Evolutionary conservation across 2,329 filamentous ascomycete genomes (phyloP).

Genomic region (Talaromyces sp.): DNA sequence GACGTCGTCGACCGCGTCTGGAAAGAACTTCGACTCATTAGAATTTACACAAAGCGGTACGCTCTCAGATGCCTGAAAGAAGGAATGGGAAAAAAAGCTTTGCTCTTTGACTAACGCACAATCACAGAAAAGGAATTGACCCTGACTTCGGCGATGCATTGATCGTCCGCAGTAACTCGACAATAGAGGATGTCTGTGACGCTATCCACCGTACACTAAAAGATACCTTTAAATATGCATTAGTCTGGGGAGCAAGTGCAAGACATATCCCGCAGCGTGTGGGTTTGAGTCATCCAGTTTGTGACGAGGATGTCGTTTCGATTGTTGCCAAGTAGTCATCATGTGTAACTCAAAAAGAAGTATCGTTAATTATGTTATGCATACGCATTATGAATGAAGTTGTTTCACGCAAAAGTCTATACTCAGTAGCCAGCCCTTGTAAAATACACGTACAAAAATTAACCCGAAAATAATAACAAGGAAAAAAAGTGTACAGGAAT

Average conservation of each 20-base stretch:
- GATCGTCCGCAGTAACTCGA: constrained; percentile 83
- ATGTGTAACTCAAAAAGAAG: background rate
- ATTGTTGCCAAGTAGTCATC: constrained; percentile 50
- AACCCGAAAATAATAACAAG: background rate
- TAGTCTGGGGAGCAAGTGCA: constrained; percentile 96
- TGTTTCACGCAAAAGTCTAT: background rate
- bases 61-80: background rate
- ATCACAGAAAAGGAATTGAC: constrained; percentile 72
- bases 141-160: constrained; percentile 87
- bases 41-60: constrained; percentile 84
- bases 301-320: constrained; percentile 64
- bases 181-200: constrained; percentile 96
- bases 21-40: constrained; percentile 84
- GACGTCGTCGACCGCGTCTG: constrained; percentile 95
- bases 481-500: background rate
- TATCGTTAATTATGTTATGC: background rate
- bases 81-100: background rate
- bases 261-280: constrained; percentile 92
- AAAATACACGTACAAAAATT: background rate
- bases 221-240: constrained; percentile 97
- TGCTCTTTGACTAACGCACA: background rate
- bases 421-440: background rate
- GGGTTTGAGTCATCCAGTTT: constrained; percentile 74
- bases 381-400: background rate
- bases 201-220: constrained; percentile 89